Evolutionary conservation across 495 filamentous ascomycete genomes (phyloP), one percentile per base, ranked within the genome.

Genomic region (Hypoxylon intermedium): DNA sequence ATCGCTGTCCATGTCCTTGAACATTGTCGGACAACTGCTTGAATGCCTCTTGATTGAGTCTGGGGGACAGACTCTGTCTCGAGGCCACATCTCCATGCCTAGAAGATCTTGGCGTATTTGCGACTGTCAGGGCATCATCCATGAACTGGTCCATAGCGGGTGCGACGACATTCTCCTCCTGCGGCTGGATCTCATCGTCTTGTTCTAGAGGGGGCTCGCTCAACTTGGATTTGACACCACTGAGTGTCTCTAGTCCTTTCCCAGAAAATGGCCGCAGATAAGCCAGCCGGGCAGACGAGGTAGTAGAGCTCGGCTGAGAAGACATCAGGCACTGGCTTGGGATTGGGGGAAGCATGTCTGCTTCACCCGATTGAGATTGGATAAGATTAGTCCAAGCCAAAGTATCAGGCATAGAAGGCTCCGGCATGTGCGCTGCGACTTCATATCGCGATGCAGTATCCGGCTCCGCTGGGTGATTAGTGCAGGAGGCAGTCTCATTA

Each of bases 281-380:
- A 44, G 72, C 70, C 18, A 73, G 58, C 37, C 76, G 75, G 34
- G 76, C 75, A 4, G 79, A 79, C 0, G 77, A 75, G 1, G 78
- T 72, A 7, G 72, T 77, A 15, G 79, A 81, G 19, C 77, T 76
- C 9, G 75, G 67, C 20, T 79, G 76, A 6, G 77, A 77, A 43
- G 76, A 73, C 58, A 82, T 59, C 28, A 82, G 56, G 58, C 78
- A 82, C 53, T 83, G 77, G 28, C 77, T 75, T n/a, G 78, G 81
- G 37, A 83, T 78, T 15, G 80, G 75, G 2, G 79, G 76, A n/a
- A 80, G 59, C 21, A 69, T 63, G 41, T 52, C 63, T 34, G 58
- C 53, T 67, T 60, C 63, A 20, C 53, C 60, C 5, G 72, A 51
- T 3, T 74, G 73, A 13, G 77, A 75, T 34, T 75, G 74, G 18